Conservation (phyloP, 2,329 filamentous ascomycete genomes). For the Niveomyces coronatus region DNA sequence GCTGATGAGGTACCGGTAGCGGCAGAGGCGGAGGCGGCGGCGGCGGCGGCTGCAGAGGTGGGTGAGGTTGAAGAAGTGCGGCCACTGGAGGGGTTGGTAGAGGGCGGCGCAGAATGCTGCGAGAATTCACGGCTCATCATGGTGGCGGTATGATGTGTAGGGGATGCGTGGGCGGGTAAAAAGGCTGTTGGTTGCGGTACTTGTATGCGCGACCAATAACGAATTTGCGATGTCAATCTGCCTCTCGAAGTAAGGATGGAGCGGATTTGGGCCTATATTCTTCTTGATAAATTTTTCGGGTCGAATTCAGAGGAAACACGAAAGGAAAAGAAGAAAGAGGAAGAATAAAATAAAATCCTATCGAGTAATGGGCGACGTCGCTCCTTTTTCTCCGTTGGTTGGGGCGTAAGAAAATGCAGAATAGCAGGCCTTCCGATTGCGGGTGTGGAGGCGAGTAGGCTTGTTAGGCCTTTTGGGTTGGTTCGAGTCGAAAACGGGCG, state of each 20-base stretch:
- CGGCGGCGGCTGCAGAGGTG: constrained; percentile 12
- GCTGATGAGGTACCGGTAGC: too few species aligned
- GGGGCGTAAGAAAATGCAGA: background rate
- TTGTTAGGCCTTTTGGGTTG: background rate
- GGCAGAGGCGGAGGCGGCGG: constrained; percentile 14
- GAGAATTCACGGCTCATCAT: constrained; percentile 10
- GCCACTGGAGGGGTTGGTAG: constrained; percentile 12
- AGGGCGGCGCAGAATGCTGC: constrained; percentile 7
- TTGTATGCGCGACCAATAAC: background rate
- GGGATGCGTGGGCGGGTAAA: background rate
- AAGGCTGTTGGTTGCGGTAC: constrained; percentile 1
- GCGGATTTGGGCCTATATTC: too few species aligned
- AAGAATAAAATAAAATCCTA: background rate
- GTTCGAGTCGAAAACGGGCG: constrained; percentile 7
- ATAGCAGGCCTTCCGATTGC: constrained; percentile 7
- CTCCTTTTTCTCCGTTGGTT: background rate
- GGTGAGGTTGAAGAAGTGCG: constrained; percentile 10
- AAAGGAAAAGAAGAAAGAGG: too few species aligned
- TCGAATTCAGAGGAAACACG: too few species aligned
- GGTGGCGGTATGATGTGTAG: background rate
- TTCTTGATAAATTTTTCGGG: too few species aligned
- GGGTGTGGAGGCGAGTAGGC: constrained; percentile 1
- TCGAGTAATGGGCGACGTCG: background rate
- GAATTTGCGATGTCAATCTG: constrained; percentile 1
- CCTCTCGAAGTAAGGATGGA: too few species aligned